Percentiles rank a stretch among this genome's conserved stretches.
Conservation (phyloP, 163 green algal genomes). For the Scenedesmus sp. region DNA sequence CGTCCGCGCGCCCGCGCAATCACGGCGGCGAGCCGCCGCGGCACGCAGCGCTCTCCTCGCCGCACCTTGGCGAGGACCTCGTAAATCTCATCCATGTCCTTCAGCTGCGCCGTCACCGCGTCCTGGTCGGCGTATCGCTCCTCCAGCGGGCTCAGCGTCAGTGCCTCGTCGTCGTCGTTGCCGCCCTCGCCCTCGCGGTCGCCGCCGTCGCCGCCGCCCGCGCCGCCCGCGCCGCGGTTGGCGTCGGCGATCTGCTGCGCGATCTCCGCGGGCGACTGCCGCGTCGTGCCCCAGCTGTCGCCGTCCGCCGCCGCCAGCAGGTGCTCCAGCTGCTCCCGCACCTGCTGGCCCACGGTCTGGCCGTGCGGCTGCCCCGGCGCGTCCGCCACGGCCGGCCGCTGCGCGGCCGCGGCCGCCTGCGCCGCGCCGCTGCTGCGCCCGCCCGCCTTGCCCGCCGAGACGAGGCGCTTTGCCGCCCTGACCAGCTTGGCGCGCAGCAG, state of each 20-base stretch:
- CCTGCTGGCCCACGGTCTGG: not conserved
- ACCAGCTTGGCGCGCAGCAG: slow-evolving; percentile 23
- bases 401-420: too few species aligned
- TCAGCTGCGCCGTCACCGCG: slow-evolving; percentile 10
- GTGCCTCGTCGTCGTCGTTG: slow-evolving; percentile 6
- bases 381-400: not conserved
- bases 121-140: not conserved
- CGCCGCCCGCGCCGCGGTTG: slow-evolving; percentile 14
- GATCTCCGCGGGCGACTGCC: slow-evolving; percentile 40
- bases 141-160: not conserved
- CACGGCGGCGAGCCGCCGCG: too few species aligned
- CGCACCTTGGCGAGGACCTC: slow-evolving; percentile 34
- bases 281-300: slow-evolving; percentile 46
- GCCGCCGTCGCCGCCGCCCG: not conserved
- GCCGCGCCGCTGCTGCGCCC: slow-evolving; percentile 2
- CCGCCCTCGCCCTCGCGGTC: not conserved
- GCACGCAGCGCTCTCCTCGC: not conserved
- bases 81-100: slow-evolving; percentile 31
- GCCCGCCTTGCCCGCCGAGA: not conserved
- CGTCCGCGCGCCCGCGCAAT: too few species aligned
- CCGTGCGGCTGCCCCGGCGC: not conserved
- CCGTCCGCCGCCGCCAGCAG: slow-evolving; percentile 12
- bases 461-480: not conserved
- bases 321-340: slow-evolving; percentile 4
- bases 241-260: slow-evolving; percentile 42